These are phyloP conservation scores for Delphinella strobiligena DNA, from an alignment of 2,329 filamentous ascomycete genomes.

Conservation along the genomic window DNA sequence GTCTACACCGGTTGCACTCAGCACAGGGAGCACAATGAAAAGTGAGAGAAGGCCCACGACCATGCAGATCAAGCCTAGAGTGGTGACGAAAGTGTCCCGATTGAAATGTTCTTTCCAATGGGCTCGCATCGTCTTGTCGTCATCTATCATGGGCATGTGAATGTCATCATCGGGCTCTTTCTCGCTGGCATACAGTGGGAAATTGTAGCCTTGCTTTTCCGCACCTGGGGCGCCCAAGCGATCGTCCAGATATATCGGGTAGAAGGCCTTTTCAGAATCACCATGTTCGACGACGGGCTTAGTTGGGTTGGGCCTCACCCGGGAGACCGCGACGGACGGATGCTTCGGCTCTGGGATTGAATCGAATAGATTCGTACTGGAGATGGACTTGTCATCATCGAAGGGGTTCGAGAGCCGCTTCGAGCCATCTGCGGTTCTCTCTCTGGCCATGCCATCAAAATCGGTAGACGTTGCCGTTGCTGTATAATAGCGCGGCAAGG, in stretches of 20 bases:
- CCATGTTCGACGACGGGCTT: too few species aligned
- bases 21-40: conserved; percentile 39
- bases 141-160: conserved; percentile 40
- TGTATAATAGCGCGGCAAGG: conserved; percentile 15
- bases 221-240: conserved; percentile 31
- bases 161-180: conserved; percentile 42
- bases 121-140: conserved; percentile 33
- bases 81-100: conserved; percentile 29
- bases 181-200: conserved; percentile 37
- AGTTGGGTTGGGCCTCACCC: too few species aligned
- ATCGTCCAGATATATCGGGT: conserved; percentile 33
- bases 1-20: conserved; percentile 32
- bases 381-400: conserved; percentile 17
- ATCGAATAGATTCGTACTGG: conserved; percentile 13
- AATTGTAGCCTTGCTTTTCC: conserved; percentile 28
- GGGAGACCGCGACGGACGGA: too few species aligned
- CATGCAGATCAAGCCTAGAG: conserved; percentile 32
- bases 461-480: conserved; percentile 5
- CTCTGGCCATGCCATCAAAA: not conserved
- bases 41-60: conserved; percentile 35
- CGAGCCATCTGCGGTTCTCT: conserved; percentile 13
- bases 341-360: too few species aligned
- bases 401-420: conserved; percentile 22
- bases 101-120: conserved; percentile 33
- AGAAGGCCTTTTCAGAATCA: conserved; percentile 24